Evolutionary conservation across 164 flowering plant genomes (phyloP).

Genomic region (Magnolia sinica): DNA sequence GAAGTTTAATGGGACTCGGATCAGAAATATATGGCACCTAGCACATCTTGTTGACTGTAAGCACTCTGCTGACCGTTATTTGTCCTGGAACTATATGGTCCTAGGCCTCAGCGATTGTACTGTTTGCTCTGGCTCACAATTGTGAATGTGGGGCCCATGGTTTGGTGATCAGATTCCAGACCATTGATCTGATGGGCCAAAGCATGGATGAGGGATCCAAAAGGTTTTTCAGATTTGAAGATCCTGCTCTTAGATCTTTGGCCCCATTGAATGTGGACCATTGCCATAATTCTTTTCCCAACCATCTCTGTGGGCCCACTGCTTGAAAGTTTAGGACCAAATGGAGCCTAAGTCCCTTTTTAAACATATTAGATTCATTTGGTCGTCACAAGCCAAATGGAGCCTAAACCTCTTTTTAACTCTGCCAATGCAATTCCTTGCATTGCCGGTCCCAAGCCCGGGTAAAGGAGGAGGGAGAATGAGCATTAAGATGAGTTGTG

Average conservation of each 20-base stretch:
- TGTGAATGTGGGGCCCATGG: background rate
- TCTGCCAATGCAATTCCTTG: too few species aligned
- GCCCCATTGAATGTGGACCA: too few species aligned
- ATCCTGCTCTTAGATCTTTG: background rate
- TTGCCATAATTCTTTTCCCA: too few species aligned
- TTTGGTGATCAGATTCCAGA: background rate
- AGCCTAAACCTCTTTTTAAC: too few species aligned
- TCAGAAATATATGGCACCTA: slow-evolving; percentile 81
- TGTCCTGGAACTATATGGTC: background rate
- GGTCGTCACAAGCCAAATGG: too few species aligned
- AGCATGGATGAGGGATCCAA: background rate
- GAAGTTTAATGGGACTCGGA: slow-evolving; percentile 78
- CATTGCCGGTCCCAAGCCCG: too few species aligned
- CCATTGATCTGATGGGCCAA: background rate
- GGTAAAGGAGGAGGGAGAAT: too few species aligned
- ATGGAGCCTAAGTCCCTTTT: too few species aligned
- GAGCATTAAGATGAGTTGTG: too few species aligned
- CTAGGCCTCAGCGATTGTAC: background rate
- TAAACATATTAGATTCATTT: too few species aligned
- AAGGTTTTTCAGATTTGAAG: background rate
- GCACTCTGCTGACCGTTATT: slow-evolving; percentile 17
- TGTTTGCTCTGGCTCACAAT: background rate
- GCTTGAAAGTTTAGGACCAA: too few species aligned
- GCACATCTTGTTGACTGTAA: slow-evolving; percentile 89
- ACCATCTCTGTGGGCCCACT: too few species aligned